phyloP scores from a whole-genome alignment of 1,284 basidiomycete species.

The Apiotrichum sp. region DNA sequence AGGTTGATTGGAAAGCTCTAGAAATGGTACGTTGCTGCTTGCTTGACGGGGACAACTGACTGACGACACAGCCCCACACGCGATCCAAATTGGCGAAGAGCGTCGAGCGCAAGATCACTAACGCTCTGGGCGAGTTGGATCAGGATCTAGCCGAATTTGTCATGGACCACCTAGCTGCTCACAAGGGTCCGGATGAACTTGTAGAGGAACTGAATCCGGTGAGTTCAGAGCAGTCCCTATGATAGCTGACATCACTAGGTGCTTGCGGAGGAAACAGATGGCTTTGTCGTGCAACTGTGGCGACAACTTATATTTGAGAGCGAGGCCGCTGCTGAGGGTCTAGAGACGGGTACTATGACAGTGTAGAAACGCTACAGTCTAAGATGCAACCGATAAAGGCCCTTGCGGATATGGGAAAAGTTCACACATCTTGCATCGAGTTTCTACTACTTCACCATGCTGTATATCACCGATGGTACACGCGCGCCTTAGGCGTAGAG shows the following conservation, averaged over 20 bases:
- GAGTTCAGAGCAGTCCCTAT: constrained; percentile 42
- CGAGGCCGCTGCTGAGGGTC: not conserved
- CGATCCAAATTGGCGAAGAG: constrained; percentile 74
- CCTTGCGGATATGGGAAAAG: no score
- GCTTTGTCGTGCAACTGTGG: constrained; percentile 71
- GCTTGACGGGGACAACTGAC: not conserved
- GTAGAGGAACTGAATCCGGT: constrained; percentile 82
- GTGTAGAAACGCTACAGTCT: constrained; percentile 1
- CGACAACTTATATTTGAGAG: constrained; percentile 76
- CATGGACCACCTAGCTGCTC: constrained; percentile 76
- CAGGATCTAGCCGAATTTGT: constrained; percentile 79
- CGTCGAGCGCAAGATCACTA: constrained; percentile 68
- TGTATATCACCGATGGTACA: no score
- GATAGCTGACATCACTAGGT: constrained; percentile 53
- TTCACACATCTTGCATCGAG: no score
- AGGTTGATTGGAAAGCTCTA: constrained; percentile 79
- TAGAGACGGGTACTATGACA: constrained; percentile 7
- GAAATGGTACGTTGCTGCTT: constrained; percentile 58
- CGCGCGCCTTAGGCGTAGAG: no score
- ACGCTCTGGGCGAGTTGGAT: constrained; percentile 71
- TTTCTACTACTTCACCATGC: no score
- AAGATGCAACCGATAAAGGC: no score
- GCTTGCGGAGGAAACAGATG: constrained; percentile 75
- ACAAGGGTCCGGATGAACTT: constrained; percentile 70
- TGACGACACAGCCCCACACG: constrained; percentile 56